A percentile compares a stretch with the other conserved stretches of the same genome.
Evolutionary conservation across 148 eudicot species (phyloP).

Genomic region (Gaultheria prostrata): DNA sequence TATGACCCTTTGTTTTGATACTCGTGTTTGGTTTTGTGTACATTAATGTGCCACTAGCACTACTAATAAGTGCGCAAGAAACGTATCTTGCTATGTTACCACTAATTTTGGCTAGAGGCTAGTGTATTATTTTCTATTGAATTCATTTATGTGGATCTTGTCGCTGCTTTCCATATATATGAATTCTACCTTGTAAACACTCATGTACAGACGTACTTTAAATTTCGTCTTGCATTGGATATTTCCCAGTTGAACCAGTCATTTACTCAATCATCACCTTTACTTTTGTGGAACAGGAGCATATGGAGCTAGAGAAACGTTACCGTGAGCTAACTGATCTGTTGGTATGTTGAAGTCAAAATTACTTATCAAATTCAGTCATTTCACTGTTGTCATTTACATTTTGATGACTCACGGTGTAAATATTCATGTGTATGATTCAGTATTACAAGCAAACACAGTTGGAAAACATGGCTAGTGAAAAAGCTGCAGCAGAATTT

Average conservation of each 20-base stretch:
- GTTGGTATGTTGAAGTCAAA: conserved; percentile 49
- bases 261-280: conserved; percentile 4
- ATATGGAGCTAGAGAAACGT: conserved; percentile 95
- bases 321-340: conserved; percentile 96
- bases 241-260: neutral
- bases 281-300: conserved; percentile 58
- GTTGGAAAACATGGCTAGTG: conserved; percentile 93
- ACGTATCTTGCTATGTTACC: neutral
- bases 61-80: neutral
- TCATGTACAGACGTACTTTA: neutral
- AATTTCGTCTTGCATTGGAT: neutral
- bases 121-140: neutral
- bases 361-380: neutral
- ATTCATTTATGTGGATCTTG: neutral
- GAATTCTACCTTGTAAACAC: neutral
- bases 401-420: neutral
- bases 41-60: neutral
- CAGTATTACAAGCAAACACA: conserved; percentile 99
- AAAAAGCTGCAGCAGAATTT: conserved; percentile 98
- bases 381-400: neutral
- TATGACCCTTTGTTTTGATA: neutral
- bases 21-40: neutral
- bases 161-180: neutral
- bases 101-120: neutral
- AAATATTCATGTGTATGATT: conserved; percentile 11